Evolutionary conservation across 441 rosid genomes (phyloP), one percentile per base, ranked within the genome.

Genomic region (Arabidopsis lyrata): DNA sequence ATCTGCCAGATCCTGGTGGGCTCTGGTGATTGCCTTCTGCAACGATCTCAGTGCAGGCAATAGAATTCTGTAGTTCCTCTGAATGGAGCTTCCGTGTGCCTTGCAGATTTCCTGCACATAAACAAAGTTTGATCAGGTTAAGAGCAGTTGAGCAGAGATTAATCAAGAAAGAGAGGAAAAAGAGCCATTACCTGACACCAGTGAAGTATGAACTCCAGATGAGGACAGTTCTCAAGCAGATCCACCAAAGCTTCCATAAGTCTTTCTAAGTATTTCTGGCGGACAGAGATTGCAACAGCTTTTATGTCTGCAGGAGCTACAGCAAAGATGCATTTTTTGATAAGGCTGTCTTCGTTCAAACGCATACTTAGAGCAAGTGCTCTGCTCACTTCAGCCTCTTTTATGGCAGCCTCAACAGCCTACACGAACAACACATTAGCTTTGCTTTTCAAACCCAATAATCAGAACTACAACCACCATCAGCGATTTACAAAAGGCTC

Each of bases 1-100:
- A 72, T 93, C 99, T 14, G 96, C 90, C 72, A 96, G 74, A 78
- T 96, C 98, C 82, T 91, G 97, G 77, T 96, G 99, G 38, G 86
- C 84, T 79, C 93, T 85, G 29, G 96, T 87, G 45, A 93, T 82
- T 10, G 92, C 92, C 86, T 91, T 95, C 79, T 93, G 98, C 83
- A 90, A 79, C 47, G 89, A 87, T 80, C 89, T 88, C 66, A 93
- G 77, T 63, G 95, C 84, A 22, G 99, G 98, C 69, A 93, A 90
- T 66, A 95, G 82, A 66, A 77, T 83, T 78, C 97, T 86, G 62
- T 90, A 91, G 68, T 86, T 90, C 76, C 88, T 94, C 66, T 93
- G 94, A 55, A 95, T 91, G 29, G 81, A 78, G 79, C 76, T 88
- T 24, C 97, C 98, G 20, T 93, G 99, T 66, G 78, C 83, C 79